phyloP scores from a whole-genome alignment of 2,329 filamentous ascomycete genomes.

The Didymella glomerata region DNA sequence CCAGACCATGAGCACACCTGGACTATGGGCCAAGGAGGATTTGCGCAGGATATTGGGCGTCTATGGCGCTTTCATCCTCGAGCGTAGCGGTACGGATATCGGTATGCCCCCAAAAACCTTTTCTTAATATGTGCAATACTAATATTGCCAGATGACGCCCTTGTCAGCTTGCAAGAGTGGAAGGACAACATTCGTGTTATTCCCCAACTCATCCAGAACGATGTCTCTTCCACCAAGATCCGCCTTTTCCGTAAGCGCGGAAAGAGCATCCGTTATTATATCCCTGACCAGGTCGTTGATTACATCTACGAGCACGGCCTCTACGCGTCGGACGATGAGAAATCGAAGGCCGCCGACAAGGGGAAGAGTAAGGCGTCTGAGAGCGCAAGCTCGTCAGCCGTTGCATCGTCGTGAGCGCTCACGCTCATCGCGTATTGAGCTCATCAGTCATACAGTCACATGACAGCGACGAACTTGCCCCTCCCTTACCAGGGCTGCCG shows the following conservation, averaged over 20 bases:
- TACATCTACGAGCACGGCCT: constrained; percentile 53
- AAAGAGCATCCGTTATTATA: constrained; percentile 54
- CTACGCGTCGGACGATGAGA: constrained; percentile 52
- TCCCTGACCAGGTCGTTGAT: constrained; percentile 51
- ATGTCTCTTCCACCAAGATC: constrained; percentile 84
- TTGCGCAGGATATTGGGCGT: constrained; percentile 85
- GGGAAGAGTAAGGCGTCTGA: constrained; percentile 38
- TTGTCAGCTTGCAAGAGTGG: constrained; percentile 82
- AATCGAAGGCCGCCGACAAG: constrained; percentile 44
- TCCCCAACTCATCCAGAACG: constrained; percentile 85
- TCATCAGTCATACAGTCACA: constrained; percentile 5
- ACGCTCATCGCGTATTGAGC: background rate
- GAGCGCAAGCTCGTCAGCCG: constrained; percentile 35
- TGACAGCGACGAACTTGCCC: constrained; percentile 5
- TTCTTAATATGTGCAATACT: constrained; percentile 1
- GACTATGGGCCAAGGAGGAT: constrained; percentile 83
- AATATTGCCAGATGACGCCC: constrained; percentile 71
- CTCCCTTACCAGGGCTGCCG: constrained; percentile 23
- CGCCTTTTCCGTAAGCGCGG: constrained; percentile 68
- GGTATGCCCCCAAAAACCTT: constrained; percentile 30
- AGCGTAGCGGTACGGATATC: constrained; percentile 86
- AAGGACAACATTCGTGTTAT: constrained; percentile 89
- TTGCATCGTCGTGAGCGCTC: constrained; percentile 25
- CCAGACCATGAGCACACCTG: constrained; percentile 61
- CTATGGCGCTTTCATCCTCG: constrained; percentile 86